Conservation (phyloP, 2,329 filamentous ascomycete genomes). For the Colletotrichum trifolii region DNA sequence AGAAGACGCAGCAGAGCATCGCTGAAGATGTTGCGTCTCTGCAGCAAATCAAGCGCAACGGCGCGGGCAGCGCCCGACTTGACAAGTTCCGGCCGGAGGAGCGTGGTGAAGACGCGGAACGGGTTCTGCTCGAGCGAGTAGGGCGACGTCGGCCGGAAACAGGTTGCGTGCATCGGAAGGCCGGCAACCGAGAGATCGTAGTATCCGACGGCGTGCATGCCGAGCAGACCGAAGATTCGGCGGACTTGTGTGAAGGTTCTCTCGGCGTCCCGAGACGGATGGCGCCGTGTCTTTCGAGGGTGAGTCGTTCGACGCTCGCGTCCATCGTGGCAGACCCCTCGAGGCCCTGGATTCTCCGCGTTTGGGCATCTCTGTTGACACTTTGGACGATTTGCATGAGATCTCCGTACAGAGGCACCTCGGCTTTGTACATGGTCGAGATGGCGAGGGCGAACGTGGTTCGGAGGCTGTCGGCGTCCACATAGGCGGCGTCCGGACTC, state of each 20-base stretch:
- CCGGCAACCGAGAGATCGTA: constrained; percentile 60
- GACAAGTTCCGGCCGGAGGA: constrained; percentile 55
- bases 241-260: constrained; percentile 54
- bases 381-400: constrained; percentile 45
- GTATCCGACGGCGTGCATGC: constrained; percentile 62
- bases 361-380: constrained; percentile 39
- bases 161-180: constrained; percentile 63
- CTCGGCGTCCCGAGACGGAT: constrained; percentile 58
- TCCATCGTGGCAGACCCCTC: constrained; percentile 6
- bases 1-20: constrained; percentile 50
- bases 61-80: constrained; percentile 42
- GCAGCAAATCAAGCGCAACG: constrained; percentile 48
- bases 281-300: constrained; percentile 55
- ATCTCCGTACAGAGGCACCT: constrained; percentile 49
- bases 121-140: constrained; percentile 53
- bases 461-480: constrained; percentile 40
- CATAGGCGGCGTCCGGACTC: constrained; percentile 5
- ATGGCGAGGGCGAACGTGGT: constrained; percentile 45
- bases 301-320: constrained; percentile 8
- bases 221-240: constrained; percentile 58
- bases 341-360: background rate
- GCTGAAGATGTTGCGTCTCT: constrained; percentile 55
- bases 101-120: constrained; percentile 53
- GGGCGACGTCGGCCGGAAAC: constrained; percentile 55
- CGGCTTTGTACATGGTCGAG: constrained; percentile 49